These are phyloP conservation scores for Melanopsichium pennsylvanicum DNA, from an alignment of 1,284 basidiomycete species.

Conservation along the genomic window DNA sequence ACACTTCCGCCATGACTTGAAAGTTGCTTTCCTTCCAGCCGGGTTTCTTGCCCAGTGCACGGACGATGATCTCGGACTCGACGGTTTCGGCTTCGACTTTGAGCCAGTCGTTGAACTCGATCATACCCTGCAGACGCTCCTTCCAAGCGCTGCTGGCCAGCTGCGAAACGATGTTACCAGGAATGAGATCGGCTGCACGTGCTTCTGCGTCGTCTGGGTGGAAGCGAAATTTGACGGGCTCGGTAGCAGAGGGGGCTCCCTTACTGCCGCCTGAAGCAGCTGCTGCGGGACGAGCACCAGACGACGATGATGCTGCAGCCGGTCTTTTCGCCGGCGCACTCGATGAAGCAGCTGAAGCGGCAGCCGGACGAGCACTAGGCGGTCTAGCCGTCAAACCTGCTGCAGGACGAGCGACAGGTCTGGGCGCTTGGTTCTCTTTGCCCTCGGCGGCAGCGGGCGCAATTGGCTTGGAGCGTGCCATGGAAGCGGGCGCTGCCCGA, in stretches of 20 bases:
- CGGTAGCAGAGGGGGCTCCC: constrained; percentile 72
- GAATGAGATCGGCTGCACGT: constrained; percentile 79
- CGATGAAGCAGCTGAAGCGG: constrained; percentile 10
- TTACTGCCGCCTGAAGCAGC: constrained; percentile 69
- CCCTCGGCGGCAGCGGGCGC: constrained; percentile 17
- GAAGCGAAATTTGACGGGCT: constrained; percentile 86
- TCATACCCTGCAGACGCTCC: constrained; percentile 82
- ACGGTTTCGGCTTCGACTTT: constrained; percentile 75
- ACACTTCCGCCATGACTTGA: constrained; percentile 70
- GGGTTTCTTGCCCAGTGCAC: constrained; percentile 86
- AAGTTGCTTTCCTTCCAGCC: constrained; percentile 99
- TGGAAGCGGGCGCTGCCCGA: constrained; percentile 25
- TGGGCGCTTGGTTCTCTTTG: constrained; percentile 39
- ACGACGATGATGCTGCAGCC: constrained; percentile 68
- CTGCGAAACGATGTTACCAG: constrained; percentile 75
- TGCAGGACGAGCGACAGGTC: constrained; percentile 27
- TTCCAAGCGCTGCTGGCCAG: constrained; percentile 93
- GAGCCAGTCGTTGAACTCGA: constrained; percentile 85
- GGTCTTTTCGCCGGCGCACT: constrained; percentile 66
- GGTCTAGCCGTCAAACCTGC: constrained; percentile 15
- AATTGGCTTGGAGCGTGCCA: constrained; percentile 28
- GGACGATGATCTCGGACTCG: constrained; percentile 87
- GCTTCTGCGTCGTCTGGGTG: constrained; percentile 90
- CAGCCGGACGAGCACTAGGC: constrained; percentile 20
- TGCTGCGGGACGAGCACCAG: constrained; percentile 65